phyloP scores from a whole-genome alignment of 148 eudicot genomes.

The Vaccinium macrocarpon region DNA sequence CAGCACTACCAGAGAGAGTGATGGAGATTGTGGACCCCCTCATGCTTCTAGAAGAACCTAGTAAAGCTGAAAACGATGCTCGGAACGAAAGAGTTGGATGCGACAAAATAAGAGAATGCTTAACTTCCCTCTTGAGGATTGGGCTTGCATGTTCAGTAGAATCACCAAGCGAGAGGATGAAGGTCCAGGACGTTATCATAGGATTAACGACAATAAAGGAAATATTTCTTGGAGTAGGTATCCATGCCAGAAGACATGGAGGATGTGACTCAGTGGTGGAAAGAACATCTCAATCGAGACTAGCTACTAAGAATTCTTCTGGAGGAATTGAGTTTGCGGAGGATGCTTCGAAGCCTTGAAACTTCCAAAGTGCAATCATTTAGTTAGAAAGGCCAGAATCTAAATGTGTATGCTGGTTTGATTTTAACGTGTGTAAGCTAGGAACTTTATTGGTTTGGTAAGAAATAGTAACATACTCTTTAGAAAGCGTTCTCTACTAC shows the following conservation, averaged over 20 bases:
- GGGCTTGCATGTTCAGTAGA: slow-evolving; percentile 10
- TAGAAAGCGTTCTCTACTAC: too few species aligned
- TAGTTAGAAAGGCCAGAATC: too few species aligned
- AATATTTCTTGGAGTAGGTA: too few species aligned
- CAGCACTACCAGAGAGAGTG: not conserved
- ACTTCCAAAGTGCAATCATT: too few species aligned
- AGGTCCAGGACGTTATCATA: not conserved
- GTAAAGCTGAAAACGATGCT: not conserved
- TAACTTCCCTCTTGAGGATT: not conserved
- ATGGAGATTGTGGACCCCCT: not conserved
- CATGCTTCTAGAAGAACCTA: not conserved
- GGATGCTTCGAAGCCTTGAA: too few species aligned
- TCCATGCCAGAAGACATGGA: not conserved
- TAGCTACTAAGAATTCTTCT: too few species aligned
- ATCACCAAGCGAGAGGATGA: not conserved
- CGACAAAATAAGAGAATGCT: not conserved
- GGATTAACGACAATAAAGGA: too few species aligned
- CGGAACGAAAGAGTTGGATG: not conserved
- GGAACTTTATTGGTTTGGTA: too few species aligned
- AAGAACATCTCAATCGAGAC: not conserved
- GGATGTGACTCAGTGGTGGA: not conserved
- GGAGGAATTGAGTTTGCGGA: too few species aligned
- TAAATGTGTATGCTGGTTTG: too few species aligned
- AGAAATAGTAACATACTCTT: too few species aligned
- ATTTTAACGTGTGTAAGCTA: too few species aligned